Evolutionary conservation across 2,329 filamentous ascomycete genomes (phyloP).

Genomic region (Talaromyces albobiverticillius): DNA sequence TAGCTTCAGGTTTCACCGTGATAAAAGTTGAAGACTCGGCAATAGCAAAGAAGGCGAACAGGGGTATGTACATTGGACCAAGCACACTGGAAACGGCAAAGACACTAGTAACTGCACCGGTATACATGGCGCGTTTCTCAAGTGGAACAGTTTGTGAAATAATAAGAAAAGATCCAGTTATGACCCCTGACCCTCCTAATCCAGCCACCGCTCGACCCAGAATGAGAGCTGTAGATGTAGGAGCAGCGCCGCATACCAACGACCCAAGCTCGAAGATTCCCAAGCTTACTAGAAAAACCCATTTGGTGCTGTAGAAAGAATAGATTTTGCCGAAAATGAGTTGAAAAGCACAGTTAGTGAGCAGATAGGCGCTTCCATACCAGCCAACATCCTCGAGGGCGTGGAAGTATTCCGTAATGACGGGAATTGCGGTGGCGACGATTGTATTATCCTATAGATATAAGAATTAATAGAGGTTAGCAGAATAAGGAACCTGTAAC

Average conservation of each 20-base stretch:
- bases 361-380: neutral
- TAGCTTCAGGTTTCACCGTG: no score
- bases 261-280: slow-evolving; percentile 12
- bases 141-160: neutral
- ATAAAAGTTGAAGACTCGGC: no score
- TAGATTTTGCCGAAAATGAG: neutral
- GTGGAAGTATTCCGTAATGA: neutral
- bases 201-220: neutral
- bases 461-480: no score
- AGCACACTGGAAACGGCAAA: neutral
- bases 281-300: neutral
- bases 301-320: neutral
- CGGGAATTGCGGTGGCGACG: neutral
- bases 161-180: neutral
- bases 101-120: neutral
- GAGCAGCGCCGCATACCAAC: neutral
- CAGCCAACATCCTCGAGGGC: neutral
- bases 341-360: neutral
- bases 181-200: neutral
- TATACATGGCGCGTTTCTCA: neutral
- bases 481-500: no score
- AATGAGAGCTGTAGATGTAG: neutral
- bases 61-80: neutral
- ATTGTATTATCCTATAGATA: neutral
- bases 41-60: no score